Evolutionary conservation across 108 stramenopile species (phyloP).

Genomic region (Skeletonema grethae): DNA sequence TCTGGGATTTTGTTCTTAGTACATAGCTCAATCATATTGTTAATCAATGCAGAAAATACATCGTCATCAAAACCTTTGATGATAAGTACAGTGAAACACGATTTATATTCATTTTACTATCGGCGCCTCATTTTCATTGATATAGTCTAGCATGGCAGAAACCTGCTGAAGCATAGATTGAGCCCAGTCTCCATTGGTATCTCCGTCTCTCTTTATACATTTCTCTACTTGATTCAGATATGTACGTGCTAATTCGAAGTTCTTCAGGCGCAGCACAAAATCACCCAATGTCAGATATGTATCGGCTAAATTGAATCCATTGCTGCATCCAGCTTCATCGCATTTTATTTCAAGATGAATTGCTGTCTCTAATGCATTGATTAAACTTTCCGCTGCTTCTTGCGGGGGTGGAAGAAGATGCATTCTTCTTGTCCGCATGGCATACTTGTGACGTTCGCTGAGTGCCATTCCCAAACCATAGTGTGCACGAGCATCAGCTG

Average conservation of each 20-base stretch:
- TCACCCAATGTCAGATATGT: constrained; percentile 35
- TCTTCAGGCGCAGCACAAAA: constrained; percentile 42
- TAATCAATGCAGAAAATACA: too few relatives aligned
- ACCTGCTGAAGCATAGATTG: constrained; percentile 33
- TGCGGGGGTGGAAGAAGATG: constrained; percentile 41
- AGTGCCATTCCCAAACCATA: constrained; percentile 43
- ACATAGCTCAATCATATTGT: too few relatives aligned
- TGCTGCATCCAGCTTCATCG: constrained; percentile 29
- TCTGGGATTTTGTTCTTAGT: too few relatives aligned
- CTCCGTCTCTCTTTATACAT: constrained; percentile 14
- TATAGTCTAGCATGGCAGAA: constrained; percentile 22
- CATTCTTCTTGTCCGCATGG: constrained; percentile 34
- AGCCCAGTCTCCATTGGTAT: constrained; percentile 37
- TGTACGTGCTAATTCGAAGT: constrained; percentile 24
- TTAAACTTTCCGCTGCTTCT: constrained; percentile 35
- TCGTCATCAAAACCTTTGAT: too few relatives aligned
- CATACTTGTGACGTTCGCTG: constrained; percentile 42
- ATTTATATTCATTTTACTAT: too few relatives aligned
- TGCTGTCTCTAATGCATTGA: constrained; percentile 36
- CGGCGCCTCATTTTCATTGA: too few relatives aligned
- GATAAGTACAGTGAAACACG: too few relatives aligned
- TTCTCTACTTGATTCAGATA: constrained; percentile 31
- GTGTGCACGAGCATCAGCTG: constrained; percentile 42
- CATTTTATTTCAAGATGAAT: constrained; percentile 33
- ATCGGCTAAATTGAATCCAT: constrained; percentile 37